phyloP scores from a whole-genome alignment of 2,329 filamentous ascomycete genomes.

The Neopestalotiopsis rosae region DNA sequence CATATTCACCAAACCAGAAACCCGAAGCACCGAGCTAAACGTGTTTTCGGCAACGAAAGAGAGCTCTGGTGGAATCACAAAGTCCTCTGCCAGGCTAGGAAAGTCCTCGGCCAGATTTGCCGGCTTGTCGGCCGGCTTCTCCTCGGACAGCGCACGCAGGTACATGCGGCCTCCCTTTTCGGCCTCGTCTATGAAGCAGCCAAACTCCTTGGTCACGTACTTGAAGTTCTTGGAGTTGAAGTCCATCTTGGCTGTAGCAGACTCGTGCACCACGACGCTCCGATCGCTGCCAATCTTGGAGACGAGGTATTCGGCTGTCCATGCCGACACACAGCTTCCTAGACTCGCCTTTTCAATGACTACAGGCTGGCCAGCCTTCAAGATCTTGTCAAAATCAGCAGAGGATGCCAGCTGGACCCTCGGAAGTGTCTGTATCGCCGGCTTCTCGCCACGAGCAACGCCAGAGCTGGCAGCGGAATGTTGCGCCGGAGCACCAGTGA shows the following conservation, averaged over 20 bases:
- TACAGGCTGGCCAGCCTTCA: conserved; percentile 63
- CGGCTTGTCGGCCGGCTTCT: conserved; percentile 70
- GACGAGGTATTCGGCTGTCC: conserved; percentile 73
- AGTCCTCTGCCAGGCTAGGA: conserved; percentile 71
- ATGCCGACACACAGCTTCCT: conserved; percentile 69
- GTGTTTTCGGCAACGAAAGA: conserved; percentile 61
- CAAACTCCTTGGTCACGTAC: conserved; percentile 73
- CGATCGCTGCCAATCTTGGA: conserved; percentile 64
- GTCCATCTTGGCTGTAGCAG: conserved; percentile 70
- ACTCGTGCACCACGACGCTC: conserved; percentile 76
- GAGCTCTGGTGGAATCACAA: conserved; percentile 69
- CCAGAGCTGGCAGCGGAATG: neutral
- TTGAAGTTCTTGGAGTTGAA: conserved; percentile 84
- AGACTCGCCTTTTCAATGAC: conserved; percentile 71
- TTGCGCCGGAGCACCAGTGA: neutral
- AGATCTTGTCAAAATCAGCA: conserved; percentile 64
- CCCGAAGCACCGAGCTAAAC: conserved; percentile 80
- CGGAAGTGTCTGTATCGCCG: conserved; percentile 46
- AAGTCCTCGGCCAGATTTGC: conserved; percentile 77
- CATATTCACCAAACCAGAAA: conserved; percentile 82
- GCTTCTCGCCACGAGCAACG: conserved; percentile 37
- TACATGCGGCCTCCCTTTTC: conserved; percentile 69
- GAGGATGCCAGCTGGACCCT: conserved; percentile 56
- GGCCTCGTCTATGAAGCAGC: conserved; percentile 67
- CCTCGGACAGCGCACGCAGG: conserved; percentile 75